Evolutionary conservation across 352 stramenopile species (phyloP), one percentile per base, ranked within the genome.

Genomic region (Phytophthora cactorum): DNA sequence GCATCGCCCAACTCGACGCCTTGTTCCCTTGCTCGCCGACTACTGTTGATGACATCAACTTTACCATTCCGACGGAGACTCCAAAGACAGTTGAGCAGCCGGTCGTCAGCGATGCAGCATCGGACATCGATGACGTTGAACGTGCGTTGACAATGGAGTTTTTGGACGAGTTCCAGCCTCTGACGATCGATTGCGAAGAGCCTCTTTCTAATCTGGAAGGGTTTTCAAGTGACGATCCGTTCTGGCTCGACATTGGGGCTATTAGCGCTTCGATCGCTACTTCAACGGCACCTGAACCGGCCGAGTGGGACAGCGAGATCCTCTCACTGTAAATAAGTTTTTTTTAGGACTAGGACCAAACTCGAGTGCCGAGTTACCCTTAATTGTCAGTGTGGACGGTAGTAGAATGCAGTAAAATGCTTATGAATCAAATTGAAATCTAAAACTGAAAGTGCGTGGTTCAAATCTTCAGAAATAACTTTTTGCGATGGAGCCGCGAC

Each of bases 401-500:
- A 57, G 63, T 65, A 70, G 63, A 70, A 71, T 66, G 49, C 55
- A 70, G 55, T 59, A 31, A 60, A 70, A 59, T 58, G 43, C 63
- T 61, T 70, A 70, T 50, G 31, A 59, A 65, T 51, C 22, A 55
- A 68, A 65, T 46, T n/a, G n/a, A n/a, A 70, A 15, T 29, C 31
- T 22, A 34, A 56, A 44, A n/a, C n/a, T n/a, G n/a, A n/a, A n/a
- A n/a, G n/a, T 22, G 45, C 4, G 1, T 52, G 45, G 45, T 34
- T 34, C 41, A 36, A 29, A 62, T 38, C 27, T 52, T 36, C 45
- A 52, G 39, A 43, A 29, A 59, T 2, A 51, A 17, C 49, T 63
- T 11, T 82, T 70, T n/a, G 89, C 65, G 14, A 89, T 66, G 53
- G 66, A 84, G 46, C 79, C 71, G 22, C 89, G 22, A 70, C 34